Base-by-base conservation (phyloP, 2,329 filamentous ascomycete species). In the Celoporthe dispersa region DNA sequence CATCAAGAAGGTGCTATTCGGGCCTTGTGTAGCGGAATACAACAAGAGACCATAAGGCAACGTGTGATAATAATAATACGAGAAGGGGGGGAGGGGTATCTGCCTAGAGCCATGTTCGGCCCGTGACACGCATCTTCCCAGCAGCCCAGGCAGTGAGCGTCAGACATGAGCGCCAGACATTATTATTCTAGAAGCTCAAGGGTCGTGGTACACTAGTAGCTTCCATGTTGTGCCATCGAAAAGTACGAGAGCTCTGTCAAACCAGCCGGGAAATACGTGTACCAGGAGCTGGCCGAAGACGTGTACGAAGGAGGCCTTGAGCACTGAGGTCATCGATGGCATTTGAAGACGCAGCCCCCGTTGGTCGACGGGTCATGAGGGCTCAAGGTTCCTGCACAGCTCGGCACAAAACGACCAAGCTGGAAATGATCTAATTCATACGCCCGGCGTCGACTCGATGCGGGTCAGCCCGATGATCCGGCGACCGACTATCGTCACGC, bases 321-420 rank as follows among this genome's bases (percentile, higher is more conserved):
- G 35, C 60, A 12, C 35, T n/a, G 59, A n/a, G 37, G 37, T 41
- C 35, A 8, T 14, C 60, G 25, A 31, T 31, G 14, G 53, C 25
- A 16, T n/a, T n/a, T 9, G 53, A 16, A 31, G 25, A 31, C 53
- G 4, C 55, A 25, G 51, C 28, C 28, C 28, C 51, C 39, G 16
- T 33, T 61, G 68, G 51, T 53, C 14, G 5, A 37, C 35, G 51
- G 8, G 59, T n/a, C 25, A 55, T 28, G 51, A 64, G 41, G 41
- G 66, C 68, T 70, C 55, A 3, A 14, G 66, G 35, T 53, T 68
- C 48, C 69, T 71, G 70, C 70, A 71, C 44, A 62, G 68, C 68
- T 71, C 70, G 70, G 70, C 61, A 53, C 44, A 68, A 33, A 44
- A 37, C 44, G n/a, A n/a, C 44, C 44, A 71, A 70, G 64, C 35